These are phyloP conservation scores for Avena sativa DNA, from an alignment of 176 grass and related monocot genomes.

Conservation along the genomic window DNA sequence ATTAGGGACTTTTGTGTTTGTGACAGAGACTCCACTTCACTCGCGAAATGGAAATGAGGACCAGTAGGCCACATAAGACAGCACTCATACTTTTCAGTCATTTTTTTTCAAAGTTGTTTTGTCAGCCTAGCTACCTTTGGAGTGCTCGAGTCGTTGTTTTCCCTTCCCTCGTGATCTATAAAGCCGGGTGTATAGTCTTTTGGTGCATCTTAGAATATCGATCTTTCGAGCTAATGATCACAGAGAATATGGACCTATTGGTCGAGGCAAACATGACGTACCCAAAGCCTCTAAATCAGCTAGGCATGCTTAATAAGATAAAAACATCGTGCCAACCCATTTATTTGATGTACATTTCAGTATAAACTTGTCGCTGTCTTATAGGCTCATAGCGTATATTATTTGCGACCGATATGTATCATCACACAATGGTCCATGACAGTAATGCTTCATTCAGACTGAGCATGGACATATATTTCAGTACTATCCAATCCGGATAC, in stretches of 20 bases:
- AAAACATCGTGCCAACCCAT: conserved; percentile 21
- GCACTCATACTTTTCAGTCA: conserved; percentile 25
- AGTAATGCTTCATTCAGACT: conserved; percentile 10
- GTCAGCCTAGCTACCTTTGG: neutral
- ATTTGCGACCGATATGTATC: neutral
- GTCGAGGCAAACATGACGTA: conserved; percentile 24
- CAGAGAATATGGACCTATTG: conserved; percentile 35
- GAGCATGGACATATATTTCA: neutral
- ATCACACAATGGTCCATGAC: neutral
- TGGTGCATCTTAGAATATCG: neutral
- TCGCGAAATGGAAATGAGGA: conserved; percentile 28
- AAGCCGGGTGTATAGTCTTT: conserved; percentile 21
- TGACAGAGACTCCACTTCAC: conserved; percentile 45
- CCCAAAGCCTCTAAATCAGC: conserved; percentile 30
- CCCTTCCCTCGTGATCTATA: neutral
- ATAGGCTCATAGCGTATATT: conserved; percentile 21
- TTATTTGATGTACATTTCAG: conserved; percentile 21
- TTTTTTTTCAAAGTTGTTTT: neutral
- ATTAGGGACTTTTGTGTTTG: neutral
- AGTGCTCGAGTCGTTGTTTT: neutral
- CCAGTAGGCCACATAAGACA: neutral
- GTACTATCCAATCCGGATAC: neutral
- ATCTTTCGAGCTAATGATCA: conserved; percentile 41
- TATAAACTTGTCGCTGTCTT: conserved; percentile 35
- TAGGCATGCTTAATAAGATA: conserved; percentile 23